Evolutionary conservation across 768 basidiomycete genomes (phyloP), one percentile per base, ranked within the genome.

Genomic region (Cystofilobasidium ferigula): DNA sequence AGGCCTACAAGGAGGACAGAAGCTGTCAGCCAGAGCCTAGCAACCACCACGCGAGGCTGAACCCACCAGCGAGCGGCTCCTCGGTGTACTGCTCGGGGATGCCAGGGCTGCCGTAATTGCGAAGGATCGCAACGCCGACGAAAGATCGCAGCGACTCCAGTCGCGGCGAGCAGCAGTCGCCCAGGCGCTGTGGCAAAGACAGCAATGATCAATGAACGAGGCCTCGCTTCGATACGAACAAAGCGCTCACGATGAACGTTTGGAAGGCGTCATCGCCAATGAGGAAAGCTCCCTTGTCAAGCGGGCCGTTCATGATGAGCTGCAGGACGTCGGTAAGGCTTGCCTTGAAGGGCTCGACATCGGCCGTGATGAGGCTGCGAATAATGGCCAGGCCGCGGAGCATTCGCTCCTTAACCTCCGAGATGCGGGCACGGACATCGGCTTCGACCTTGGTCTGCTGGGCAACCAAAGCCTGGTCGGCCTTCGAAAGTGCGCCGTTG

Each of bases 361-460:
- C 74, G 6, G 80, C 77, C 18, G 70, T 71, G 3, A 87, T 81
- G 12, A 95, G 75, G 63, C 85, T 84, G 61, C 78, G 77, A 2
- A 93, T 78, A n/a, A 89, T 78, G 36, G 81, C 77, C 14, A 97
- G 77, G 2, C 88, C 90, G 2, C 88, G 82, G 7, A 80, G 74
- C 24, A 95, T 76, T 6, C 77, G 77, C 0, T 76, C 74, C 69
- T 86, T 83, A 22, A 88, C 75, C 0, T 67, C 71, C 6, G 74
- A 72, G 1, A 98, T 86, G 24, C 78, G 79, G 56, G 78, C 75
- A 10, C 94, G 84, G 10, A 89, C 80, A 12, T 78, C 80, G 0
- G 82, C 77, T 73, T 99, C 95, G 69, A 88, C 88, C 36, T 83
- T 82, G 7, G 94, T 79, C 74, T 98, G 94, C 3, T 84, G 84